Conservation (phyloP, 2,329 filamentous ascomycete species). For the Chalaropsis thielavioides region DNA sequence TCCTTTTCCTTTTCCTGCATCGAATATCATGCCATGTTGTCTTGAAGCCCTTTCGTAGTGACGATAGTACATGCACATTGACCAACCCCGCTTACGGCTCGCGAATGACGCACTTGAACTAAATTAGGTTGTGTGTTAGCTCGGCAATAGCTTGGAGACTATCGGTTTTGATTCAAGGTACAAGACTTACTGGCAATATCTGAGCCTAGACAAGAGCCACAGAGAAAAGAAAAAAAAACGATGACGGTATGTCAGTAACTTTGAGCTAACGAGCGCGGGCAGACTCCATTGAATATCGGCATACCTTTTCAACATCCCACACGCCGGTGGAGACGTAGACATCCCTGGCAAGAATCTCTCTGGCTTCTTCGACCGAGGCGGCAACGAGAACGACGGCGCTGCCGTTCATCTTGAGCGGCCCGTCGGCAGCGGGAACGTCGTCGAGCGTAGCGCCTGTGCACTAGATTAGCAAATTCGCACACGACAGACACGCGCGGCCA, state of each 20-base stretch:
- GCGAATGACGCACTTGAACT: conserved; percentile 32
- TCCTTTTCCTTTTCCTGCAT: background rate
- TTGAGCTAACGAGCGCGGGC: background rate
- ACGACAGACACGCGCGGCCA: too few species aligned
- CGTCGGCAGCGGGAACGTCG: conserved; percentile 47
- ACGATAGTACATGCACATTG: background rate
- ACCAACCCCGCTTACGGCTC: conserved; percentile 20
- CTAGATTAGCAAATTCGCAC: too few species aligned
- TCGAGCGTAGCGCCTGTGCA: conserved; percentile 49
- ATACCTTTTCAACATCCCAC: conserved; percentile 62
- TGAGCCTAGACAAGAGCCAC: conserved; percentile 27
- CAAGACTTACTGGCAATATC: conserved; percentile 33
- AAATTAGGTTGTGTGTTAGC: conserved; percentile 7
- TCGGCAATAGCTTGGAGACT: background rate
- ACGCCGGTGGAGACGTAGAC: conserved; percentile 58
- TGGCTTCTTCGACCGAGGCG: conserved; percentile 52
- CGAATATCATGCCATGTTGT: background rate
- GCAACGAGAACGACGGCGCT: conserved; percentile 56
- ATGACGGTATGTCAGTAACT: background rate
- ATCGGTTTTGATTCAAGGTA: too few species aligned
- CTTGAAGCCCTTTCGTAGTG: background rate
- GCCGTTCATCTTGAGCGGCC: conserved; percentile 52
- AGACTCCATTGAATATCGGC: background rate
- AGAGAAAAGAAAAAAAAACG: background rate
- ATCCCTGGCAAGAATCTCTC: conserved; percentile 53